Evolutionary conservation across 1,139 yeast species (phyloP).

Genomic region (Diutina sp.): DNA sequence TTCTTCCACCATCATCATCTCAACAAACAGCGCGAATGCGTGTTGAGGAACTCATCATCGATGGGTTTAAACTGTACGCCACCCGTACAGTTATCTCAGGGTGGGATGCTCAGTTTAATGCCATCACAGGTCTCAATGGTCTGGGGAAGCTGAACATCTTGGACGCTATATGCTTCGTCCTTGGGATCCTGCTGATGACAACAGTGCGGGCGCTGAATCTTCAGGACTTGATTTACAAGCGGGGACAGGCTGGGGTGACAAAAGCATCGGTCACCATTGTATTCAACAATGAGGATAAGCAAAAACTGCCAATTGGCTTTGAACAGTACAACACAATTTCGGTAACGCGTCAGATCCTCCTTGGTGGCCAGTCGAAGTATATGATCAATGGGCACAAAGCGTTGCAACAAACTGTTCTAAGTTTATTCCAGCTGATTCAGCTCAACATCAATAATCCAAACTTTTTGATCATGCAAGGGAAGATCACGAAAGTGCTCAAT

Average conservation of each 20-base stretch:
- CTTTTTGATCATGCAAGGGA: constrained; percentile 96
- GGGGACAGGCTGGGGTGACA: constrained; percentile 97
- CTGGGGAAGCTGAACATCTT: constrained; percentile 92
- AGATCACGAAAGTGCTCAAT: constrained; percentile 90
- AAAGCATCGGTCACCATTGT: constrained; percentile 95
- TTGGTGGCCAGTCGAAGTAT: constrained; percentile 90
- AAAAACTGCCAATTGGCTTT: constrained; percentile 79
- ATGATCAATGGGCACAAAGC: constrained; percentile 94
- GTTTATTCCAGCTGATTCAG: constrained; percentile 87
- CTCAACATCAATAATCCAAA: constrained; percentile 93
- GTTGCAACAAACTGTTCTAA: constrained; percentile 86
- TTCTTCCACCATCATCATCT: background rate
- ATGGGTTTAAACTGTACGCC: constrained; percentile 96
- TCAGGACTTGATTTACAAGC: constrained; percentile 87
- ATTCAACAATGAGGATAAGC: constrained; percentile 70
- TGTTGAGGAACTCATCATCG: constrained; percentile 89
- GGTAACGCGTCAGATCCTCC: constrained; percentile 80
- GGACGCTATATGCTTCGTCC: constrained; percentile 96
- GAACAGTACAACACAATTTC: constrained; percentile 71
- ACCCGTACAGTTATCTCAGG: constrained; percentile 90
- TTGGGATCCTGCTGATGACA: constrained; percentile 89
- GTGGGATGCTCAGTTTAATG: constrained; percentile 95
- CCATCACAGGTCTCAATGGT: constrained; percentile 95
- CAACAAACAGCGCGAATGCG: constrained; percentile 39
- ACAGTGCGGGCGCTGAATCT: constrained; percentile 88